Conservation (phyloP, 2,329 filamentous ascomycete species). For the Myriangium duriaei region DNA sequence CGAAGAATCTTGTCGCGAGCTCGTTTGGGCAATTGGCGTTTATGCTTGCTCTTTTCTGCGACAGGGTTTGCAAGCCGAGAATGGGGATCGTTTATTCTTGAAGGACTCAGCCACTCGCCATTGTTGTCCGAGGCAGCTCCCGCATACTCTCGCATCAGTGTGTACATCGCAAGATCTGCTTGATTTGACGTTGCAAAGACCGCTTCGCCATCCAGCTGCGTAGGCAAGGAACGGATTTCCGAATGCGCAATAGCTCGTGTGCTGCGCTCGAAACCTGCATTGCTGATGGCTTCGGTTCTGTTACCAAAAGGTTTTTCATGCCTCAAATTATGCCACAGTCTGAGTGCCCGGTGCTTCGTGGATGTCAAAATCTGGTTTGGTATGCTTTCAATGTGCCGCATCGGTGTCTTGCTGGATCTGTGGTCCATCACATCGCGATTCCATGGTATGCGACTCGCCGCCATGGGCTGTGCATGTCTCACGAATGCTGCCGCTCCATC, state of each 20-base stretch:
- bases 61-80: not conserved
- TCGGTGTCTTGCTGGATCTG: too few species aligned
- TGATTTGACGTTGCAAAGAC: not conserved
- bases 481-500: not conserved
- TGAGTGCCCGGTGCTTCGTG: not conserved
- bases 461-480: not conserved
- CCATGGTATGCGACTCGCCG: too few species aligned
- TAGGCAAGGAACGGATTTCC: not conserved
- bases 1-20: constrained; percentile 75
- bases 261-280: too few species aligned
- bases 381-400: too few species aligned
- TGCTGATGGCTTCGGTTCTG: not conserved
- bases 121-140: not conserved
- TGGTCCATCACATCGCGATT: too few species aligned
- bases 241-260: too few species aligned
- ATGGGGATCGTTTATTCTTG: too few species aligned
- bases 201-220: not conserved
- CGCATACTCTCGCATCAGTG: too few species aligned
- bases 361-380: not conserved
- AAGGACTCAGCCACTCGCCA: too few species aligned
- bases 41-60: not conserved
- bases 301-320: not conserved
- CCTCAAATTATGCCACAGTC: not conserved
- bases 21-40: constrained; percentile 27
- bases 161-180: not conserved